These are phyloP conservation scores for Lecanicillium sp. DNA, from an alignment of 2,329 filamentous ascomycete genomes.

Conservation along the genomic window DNA sequence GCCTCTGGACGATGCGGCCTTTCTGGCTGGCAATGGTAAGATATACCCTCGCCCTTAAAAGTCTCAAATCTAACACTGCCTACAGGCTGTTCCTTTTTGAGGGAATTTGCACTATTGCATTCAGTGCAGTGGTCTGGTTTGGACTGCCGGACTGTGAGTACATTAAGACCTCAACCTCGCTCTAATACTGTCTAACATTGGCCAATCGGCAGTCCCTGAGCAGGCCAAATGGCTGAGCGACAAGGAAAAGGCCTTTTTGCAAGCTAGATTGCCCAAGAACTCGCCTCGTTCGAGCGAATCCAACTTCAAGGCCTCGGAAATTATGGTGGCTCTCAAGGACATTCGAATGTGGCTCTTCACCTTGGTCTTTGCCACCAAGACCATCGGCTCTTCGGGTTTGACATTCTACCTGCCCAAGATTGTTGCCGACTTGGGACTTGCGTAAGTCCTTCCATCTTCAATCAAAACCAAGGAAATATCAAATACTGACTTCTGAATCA, in stretches of 20 bases:
- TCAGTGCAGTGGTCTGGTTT: conserved; percentile 42
- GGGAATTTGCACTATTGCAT: conserved; percentile 36
- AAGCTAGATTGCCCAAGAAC: conserved; percentile 36
- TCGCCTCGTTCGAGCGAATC: conserved; percentile 31
- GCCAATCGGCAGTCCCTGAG: conserved; percentile 26
- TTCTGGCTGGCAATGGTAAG: conserved; percentile 25
- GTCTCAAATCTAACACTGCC: conserved; percentile 9
- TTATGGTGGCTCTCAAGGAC: conserved; percentile 30
- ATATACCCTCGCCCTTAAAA: not conserved
- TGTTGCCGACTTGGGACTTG: conserved; percentile 28
- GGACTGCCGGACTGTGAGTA: conserved; percentile 43
- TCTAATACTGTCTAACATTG: conserved; percentile 26
- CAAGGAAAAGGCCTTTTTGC: conserved; percentile 39
- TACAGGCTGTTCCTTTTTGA: conserved; percentile 33
- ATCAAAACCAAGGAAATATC: not conserved
- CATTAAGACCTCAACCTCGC: conserved; percentile 13
- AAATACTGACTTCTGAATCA: not conserved
- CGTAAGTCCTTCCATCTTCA: conserved; percentile 19
- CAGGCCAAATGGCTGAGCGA: conserved; percentile 36
- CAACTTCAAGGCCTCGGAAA: conserved; percentile 31
- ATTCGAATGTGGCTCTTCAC: conserved; percentile 36
- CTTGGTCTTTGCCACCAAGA: conserved; percentile 34
- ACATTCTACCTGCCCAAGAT: conserved; percentile 35
- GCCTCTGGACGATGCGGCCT: conserved; percentile 26
- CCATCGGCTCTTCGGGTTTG: conserved; percentile 32